Conservation (phyloP, 371 early-diverging fungal genomes). For the Mortierella polycephala region DNA sequence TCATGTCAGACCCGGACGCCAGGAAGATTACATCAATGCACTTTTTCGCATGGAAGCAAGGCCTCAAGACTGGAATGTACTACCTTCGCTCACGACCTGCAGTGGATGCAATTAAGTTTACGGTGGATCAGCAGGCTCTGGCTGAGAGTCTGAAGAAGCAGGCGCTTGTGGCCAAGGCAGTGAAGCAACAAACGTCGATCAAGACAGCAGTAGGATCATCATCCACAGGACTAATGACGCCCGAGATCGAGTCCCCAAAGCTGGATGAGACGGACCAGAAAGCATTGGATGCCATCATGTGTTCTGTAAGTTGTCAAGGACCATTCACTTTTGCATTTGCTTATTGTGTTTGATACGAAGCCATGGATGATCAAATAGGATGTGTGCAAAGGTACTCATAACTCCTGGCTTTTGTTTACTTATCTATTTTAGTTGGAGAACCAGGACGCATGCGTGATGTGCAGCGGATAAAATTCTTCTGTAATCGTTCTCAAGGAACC, state of each 20-base stretch:
- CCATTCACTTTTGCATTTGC: neutral
- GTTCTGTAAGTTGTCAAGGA: constrained; percentile 57
- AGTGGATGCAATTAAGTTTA: constrained; percentile 97
- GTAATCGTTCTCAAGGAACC: neutral
- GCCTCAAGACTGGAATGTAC: constrained; percentile 99
- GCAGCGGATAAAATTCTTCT: constrained; percentile 62
- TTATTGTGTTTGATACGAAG: constrained; percentile 6
- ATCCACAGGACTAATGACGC: constrained; percentile 28
- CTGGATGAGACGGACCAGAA: constrained; percentile 56
- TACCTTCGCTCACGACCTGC: constrained; percentile 98
- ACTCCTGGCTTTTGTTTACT: neutral
- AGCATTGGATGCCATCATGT: constrained; percentile 67
- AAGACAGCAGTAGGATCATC: constrained; percentile 15
- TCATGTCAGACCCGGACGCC: constrained; percentile 93
- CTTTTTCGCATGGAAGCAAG: constrained; percentile 98
- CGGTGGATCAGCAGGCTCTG: constrained; percentile 60
- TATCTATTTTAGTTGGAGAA: constrained; percentile 63
- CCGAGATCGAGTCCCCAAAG: constrained; percentile 62
- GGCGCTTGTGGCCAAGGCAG: constrained; percentile 45
- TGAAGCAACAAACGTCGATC: constrained; percentile 44
- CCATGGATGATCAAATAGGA: neutral
- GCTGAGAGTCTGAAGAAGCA: constrained; percentile 54
- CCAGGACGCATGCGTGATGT: constrained; percentile 82
- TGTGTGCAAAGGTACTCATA: neutral
- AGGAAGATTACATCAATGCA: constrained; percentile 98